Percentiles rank a stretch among this genome's conserved stretches.
These are phyloP conservation scores for Phylloporus sp. DNA, from an alignment of 768 basidiomycete genomes.

Conservation along the genomic window DNA sequence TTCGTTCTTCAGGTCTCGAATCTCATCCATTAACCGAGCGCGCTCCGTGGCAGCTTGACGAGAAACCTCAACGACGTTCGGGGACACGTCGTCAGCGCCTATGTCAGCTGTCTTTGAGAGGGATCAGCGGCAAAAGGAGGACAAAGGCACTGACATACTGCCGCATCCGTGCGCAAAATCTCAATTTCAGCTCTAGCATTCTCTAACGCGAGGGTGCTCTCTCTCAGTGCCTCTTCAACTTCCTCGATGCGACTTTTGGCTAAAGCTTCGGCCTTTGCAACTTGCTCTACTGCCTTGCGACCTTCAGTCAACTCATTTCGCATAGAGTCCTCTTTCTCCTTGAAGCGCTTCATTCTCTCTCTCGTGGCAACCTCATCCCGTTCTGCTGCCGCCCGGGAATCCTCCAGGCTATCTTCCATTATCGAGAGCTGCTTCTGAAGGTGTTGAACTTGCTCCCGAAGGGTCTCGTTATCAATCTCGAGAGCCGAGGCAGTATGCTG, in stretches of 20 bases:
- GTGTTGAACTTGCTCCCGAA: constrained; percentile 86
- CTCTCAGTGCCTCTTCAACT: constrained; percentile 83
- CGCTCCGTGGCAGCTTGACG: constrained; percentile 49
- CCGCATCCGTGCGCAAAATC: constrained; percentile 61
- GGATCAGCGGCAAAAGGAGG: constrained; percentile 9
- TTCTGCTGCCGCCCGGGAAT: constrained; percentile 63
- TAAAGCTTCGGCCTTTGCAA: constrained; percentile 54
- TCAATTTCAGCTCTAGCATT: constrained; percentile 90
- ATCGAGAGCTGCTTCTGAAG: constrained; percentile 68
- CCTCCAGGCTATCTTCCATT: constrained; percentile 85
- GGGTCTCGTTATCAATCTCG: constrained; percentile 91
- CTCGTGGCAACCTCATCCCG: constrained; percentile 62
- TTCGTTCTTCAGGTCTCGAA: constrained; percentile 46
- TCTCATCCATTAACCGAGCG: constrained; percentile 48
- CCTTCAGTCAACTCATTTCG: constrained; percentile 67
- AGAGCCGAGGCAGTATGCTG: constrained; percentile 60
- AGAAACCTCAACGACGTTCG: constrained; percentile 44
- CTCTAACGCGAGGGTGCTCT: constrained; percentile 83
- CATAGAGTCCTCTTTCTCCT: constrained; percentile 67
- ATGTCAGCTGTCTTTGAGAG: constrained; percentile 43
- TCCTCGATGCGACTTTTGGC: constrained; percentile 72
- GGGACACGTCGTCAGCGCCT: constrained; percentile 38
- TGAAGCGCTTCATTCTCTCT: constrained; percentile 60
- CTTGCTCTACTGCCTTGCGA: constrained; percentile 59
- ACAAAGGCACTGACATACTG: constrained; percentile 43